These are phyloP conservation scores for Zasmidium citrigriseum DNA, from an alignment of 2,329 filamentous ascomycete genomes.

Conservation along the genomic window DNA sequence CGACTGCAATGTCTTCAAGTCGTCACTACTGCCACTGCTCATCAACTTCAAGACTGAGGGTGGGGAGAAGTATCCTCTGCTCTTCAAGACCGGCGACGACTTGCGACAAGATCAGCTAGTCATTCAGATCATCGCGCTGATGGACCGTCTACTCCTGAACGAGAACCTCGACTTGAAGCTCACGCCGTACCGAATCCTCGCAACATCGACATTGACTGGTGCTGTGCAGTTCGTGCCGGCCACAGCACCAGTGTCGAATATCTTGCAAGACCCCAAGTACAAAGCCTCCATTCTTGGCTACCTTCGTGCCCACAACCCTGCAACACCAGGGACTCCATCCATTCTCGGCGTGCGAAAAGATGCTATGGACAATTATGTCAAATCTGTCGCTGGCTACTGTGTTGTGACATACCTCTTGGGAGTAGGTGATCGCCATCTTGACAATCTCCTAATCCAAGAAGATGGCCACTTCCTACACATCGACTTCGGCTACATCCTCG, in stretches of 20 bases:
- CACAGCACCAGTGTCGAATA: conserved; percentile 72
- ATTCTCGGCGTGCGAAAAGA: conserved; percentile 88
- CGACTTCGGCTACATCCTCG: conserved; percentile 97
- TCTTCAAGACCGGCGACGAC: conserved; percentile 92
- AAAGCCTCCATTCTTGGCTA: conserved; percentile 77
- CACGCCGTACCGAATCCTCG: conserved; percentile 93
- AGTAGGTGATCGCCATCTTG: conserved; percentile 91
- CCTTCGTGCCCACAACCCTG: conserved; percentile 85
- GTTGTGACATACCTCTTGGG: conserved; percentile 98
- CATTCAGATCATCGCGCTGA: conserved; percentile 94
- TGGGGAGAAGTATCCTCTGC: conserved; percentile 80
- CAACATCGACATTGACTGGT: conserved; percentile 84
- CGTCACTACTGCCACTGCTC: conserved; percentile 85
- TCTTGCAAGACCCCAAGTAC: conserved; percentile 70
- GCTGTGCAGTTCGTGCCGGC: conserved; percentile 93
- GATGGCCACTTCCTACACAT: conserved; percentile 97
- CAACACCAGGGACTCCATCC: conserved; percentile 70
- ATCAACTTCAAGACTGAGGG: conserved; percentile 82
- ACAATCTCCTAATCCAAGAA: conserved; percentile 88
- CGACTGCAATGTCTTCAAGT: conserved; percentile 92
- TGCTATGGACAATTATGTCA: conserved; percentile 90
- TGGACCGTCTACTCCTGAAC: conserved; percentile 93
- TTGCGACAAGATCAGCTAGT: conserved; percentile 95
- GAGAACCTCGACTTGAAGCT: conserved; percentile 95
- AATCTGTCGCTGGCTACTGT: conserved; percentile 95